Evolutionary conservation across 148 eudicot species (phyloP), one percentile per base, ranked within the genome.

Genomic region (Rhododendron griersonianum): DNA sequence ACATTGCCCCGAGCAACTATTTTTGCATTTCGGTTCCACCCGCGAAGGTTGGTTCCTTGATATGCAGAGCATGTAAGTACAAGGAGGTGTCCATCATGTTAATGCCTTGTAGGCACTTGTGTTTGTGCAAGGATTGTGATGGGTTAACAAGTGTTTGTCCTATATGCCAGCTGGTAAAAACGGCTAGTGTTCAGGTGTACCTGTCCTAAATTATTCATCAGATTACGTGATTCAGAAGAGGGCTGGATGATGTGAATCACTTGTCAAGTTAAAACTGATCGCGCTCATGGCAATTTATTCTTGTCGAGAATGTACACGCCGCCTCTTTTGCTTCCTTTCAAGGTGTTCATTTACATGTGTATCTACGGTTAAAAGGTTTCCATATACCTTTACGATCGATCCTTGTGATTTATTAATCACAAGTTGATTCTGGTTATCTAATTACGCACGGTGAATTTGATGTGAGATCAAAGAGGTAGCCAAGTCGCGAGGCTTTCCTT

Each of bases 1-100:
- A 89, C 86, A 87, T 92, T 9, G 92, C 92, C 74, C 94, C 98
- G 13, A 89, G 80, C 80, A 92, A 93, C 65, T 91, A 81, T 82
- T 92, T 92, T 2, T 78, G 86, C 1, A 19, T 85, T 21, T 86
- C 91, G 1, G 88, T 84, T 45, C 90, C 89, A 6, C 88, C 87
- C 4, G 88, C 90, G 35, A 92, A 92, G 86, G 83, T 89, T 18
- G 53, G 80, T 69, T 63, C 73, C 30, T 63, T 96, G 88, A 78
- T 87, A 30, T 86, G 87, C 76, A 86, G 47, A 37, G 84, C 47
- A 47, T 86, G 87, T 47, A 86, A 80, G 39, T 37, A 30, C n/a
- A 86, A 86, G 14, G 87, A 81, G 69, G 87, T 81, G n/a, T 80
- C 87, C 35, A 39, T 86, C 19, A 81, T 86, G 77, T 48, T 86